phyloP scores from a whole-genome alignment of 2,329 filamentous ascomycete genomes.

The Boeremia lycopersici region DNA sequence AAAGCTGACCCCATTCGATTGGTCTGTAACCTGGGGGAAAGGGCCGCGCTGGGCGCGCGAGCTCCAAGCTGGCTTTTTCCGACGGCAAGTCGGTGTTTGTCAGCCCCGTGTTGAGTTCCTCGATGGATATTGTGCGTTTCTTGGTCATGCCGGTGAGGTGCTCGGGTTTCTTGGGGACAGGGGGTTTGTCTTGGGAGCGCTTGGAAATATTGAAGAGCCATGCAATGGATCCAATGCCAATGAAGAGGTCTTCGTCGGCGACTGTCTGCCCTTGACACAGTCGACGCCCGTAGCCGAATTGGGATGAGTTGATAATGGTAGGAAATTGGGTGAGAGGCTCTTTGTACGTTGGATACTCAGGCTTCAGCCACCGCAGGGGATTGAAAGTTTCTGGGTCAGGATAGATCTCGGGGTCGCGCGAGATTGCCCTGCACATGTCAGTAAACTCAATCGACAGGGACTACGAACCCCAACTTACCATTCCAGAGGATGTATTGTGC shows the following conservation, averaged over 20 bases:
- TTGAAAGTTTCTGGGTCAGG: conserved; percentile 72
- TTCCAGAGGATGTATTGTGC: conserved; percentile 52
- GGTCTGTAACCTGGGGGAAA: conserved; percentile 27
- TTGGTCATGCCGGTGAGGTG: conserved; percentile 34
- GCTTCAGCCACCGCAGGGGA: conserved; percentile 65
- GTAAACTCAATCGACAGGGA: not conserved
- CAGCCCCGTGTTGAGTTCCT: conserved; percentile 45
- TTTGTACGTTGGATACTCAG: conserved; percentile 59
- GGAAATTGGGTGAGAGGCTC: conserved; percentile 59
- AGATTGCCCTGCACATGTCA: conserved; percentile 53
- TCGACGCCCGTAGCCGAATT: conserved; percentile 62
- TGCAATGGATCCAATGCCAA: conserved; percentile 52
- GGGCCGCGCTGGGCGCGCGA: conserved; percentile 3
- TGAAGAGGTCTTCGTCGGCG: conserved; percentile 50
- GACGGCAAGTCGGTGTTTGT: conserved; percentile 22
- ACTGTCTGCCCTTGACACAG: conserved; percentile 52
- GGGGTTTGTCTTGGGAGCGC: conserved; percentile 18
- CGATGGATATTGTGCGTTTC: conserved; percentile 44
- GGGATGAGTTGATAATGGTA: conserved; percentile 59
- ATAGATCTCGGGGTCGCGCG: conserved; percentile 58
- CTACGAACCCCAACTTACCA: conserved; percentile 42
- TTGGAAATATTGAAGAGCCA: conserved; percentile 53
- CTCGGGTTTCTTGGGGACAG: conserved; percentile 20
- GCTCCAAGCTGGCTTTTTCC: conserved; percentile 30
- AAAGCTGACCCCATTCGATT: conserved; percentile 30